Evolutionary conservation across 768 basidiomycete genomes (phyloP).

Genomic region (Mrakia gelida): DNA sequence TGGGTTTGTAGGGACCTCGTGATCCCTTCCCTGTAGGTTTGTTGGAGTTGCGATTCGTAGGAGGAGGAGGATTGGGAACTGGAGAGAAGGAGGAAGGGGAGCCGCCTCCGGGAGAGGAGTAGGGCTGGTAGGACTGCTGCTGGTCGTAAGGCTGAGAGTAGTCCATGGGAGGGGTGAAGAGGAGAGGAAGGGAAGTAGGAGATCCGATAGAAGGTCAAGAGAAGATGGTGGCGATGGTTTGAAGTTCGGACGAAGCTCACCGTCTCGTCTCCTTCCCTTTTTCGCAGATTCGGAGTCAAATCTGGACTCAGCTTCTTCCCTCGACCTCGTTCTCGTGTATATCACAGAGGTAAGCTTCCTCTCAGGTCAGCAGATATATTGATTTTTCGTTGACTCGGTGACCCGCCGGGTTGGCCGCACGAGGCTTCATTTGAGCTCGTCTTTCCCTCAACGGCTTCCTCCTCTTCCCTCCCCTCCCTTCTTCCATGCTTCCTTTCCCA

Average conservation of each 20-base stretch:
- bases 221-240: no score
- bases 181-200: neutral
- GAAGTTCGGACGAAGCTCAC: neutral
- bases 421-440: neutral
- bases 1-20: conserved; percentile 16
- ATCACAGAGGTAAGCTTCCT: neutral
- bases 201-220: no score
- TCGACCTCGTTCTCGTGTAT: neutral
- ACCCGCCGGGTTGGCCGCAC: neutral
- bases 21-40: conserved; percentile 20
- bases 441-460: neutral
- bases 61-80: neutral
- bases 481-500: neutral
- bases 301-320: neutral
- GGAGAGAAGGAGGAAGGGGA: neutral
- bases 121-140: neutral
- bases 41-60: neutral
- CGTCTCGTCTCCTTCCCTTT: neutral
- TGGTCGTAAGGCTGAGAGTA: neutral
- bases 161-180: neutral
- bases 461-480: neutral
- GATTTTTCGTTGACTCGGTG: neutral
- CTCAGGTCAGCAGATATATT: neutral
- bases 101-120: neutral
- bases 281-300: neutral